These are phyloP conservation scores for Margaritispora aquatica DNA, from an alignment of 495 filamentous ascomycete species.

Conservation along the genomic window DNA sequence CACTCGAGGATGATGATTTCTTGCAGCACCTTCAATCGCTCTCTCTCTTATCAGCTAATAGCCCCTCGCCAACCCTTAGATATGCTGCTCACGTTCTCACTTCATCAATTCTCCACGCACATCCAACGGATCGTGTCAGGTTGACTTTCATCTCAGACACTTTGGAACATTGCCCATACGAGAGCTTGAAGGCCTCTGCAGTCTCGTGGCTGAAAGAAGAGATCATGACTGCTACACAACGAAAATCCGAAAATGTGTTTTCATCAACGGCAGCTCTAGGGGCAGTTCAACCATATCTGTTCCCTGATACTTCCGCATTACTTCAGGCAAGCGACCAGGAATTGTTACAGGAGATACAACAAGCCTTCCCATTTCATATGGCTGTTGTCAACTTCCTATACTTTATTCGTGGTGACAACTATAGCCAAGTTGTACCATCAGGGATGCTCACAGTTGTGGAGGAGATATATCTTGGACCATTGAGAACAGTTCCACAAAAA, in stretches of 20 bases:
- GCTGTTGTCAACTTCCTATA: slow-evolving; percentile 47
- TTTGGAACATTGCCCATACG: slow-evolving; percentile 72
- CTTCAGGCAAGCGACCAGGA: slow-evolving; percentile 22
- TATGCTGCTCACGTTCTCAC: slow-evolving; percentile 72
- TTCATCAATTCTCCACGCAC: slow-evolving; percentile 62
- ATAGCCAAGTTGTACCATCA: slow-evolving; percentile 17
- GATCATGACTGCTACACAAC: slow-evolving; percentile 45
- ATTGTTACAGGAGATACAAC: slow-evolving; percentile 33
- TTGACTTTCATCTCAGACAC: slow-evolving; percentile 75
- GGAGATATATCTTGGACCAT: slow-evolving; percentile 23
- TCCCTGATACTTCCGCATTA: slow-evolving; percentile 32
- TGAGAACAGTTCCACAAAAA: slow-evolving; percentile 15
- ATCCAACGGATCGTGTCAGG: slow-evolving; percentile 63
- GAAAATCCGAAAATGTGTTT: slow-evolving; percentile 45
- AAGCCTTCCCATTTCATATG: slow-evolving; percentile 39
- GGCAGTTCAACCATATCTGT: slow-evolving; percentile 42
- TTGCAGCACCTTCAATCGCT: slow-evolving; percentile 55
- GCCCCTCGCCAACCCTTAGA: slow-evolving; percentile 57
- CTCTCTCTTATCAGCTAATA: slow-evolving; percentile 60
- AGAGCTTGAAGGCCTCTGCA: slow-evolving; percentile 72
- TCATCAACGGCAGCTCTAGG: slow-evolving; percentile 42
- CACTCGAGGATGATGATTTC: slow-evolving; percentile 34
- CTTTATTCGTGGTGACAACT: slow-evolving; percentile 28
- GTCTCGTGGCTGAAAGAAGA: slow-evolving; percentile 87
- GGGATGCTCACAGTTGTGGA: slow-evolving; percentile 23